phyloP scores from a whole-genome alignment of 2,329 filamentous ascomycete genomes.

The Epichloe festucae region DNA sequence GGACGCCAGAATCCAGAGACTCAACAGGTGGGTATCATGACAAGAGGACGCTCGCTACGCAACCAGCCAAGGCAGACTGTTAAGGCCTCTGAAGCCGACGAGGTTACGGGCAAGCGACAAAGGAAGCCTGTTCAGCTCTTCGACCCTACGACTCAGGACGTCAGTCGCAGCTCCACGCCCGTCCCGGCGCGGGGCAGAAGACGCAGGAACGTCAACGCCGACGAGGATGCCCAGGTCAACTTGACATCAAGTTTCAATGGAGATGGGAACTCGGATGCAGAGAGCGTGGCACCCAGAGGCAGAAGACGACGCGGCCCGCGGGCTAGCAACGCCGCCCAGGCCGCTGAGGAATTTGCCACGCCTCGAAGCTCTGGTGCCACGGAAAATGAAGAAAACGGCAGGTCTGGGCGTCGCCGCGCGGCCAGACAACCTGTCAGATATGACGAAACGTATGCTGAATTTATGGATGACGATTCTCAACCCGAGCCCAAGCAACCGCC shows the following conservation, averaged over 20 bases:
- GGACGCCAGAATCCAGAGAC: constrained; percentile 45
- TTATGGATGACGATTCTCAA: constrained; percentile 10
- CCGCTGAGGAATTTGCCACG: constrained; percentile 13
- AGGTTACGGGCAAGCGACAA: constrained; percentile 39
- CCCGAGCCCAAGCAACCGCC: constrained; percentile 12
- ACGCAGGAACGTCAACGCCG: constrained; percentile 18
- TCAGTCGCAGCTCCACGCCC: constrained; percentile 40
- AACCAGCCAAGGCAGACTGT: constrained; percentile 45
- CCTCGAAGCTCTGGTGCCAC: constrained; percentile 7
- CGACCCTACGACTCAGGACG: constrained; percentile 36
- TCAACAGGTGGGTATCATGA: constrained; percentile 37
- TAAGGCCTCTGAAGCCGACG: constrained; percentile 42
- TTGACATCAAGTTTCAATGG: constrained; percentile 21
- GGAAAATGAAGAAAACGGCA: constrained; percentile 3
- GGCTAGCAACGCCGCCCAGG: constrained; percentile 12
- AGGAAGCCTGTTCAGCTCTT: constrained; percentile 38
- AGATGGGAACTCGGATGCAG: constrained; percentile 20
- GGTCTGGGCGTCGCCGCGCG: constrained; percentile 9
- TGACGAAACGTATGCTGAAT: constrained; percentile 5
- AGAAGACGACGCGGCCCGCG: constrained; percentile 19
- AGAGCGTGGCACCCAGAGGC: constrained; percentile 15
- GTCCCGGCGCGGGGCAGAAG: constrained; percentile 20
- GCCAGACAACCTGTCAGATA: constrained; percentile 5
- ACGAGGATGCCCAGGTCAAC: constrained; percentile 14
- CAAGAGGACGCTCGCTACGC: constrained; percentile 38